Evolutionary conservation across 768 basidiomycete genomes (phyloP).

Genomic region (Cytidiella melzeri): DNA sequence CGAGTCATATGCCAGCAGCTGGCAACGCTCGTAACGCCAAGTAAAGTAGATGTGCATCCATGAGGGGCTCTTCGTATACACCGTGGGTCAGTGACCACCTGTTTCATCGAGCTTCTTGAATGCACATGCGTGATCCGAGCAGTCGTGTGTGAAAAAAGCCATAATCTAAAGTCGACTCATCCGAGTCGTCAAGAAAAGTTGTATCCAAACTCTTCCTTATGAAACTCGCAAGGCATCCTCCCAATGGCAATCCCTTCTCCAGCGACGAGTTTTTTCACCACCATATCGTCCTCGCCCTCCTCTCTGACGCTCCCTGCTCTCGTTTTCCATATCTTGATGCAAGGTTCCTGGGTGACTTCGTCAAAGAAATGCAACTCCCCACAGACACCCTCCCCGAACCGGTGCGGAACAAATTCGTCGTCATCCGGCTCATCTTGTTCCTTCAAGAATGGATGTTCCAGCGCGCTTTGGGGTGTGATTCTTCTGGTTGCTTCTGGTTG

Average conservation of each 20-base stretch:
- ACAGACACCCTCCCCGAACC: conserved; percentile 63
- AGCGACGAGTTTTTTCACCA: conserved; percentile 16
- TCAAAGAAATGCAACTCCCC: conserved; percentile 54
- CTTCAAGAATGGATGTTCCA: conserved; percentile 74
- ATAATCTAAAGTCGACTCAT: no score
- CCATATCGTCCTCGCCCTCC: conserved; percentile 17
- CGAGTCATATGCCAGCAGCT: no score
- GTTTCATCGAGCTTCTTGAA: no score
- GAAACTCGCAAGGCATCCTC: conserved; percentile 28
- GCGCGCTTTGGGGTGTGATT: conserved; percentile 66
- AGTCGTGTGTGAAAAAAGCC: no score
- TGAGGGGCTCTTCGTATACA: no score
- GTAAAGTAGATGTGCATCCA: no score
- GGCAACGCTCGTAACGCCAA: no score
- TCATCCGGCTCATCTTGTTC: conserved; percentile 47
- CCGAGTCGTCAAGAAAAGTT: conserved; percentile 6
- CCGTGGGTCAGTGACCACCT: no score
- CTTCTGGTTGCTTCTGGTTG: conserved; percentile 74
- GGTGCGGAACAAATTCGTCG: conserved; percentile 66
- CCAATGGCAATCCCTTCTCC: conserved; percentile 31
- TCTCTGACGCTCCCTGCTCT: conserved; percentile 29
- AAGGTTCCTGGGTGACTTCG: conserved; percentile 49
- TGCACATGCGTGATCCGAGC: no score
- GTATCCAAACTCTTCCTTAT: conserved; percentile 13
- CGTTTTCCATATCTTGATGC: conserved; percentile 36